Conservation (phyloP, 306 rosid species). For the Lotus japonicus region DNA sequence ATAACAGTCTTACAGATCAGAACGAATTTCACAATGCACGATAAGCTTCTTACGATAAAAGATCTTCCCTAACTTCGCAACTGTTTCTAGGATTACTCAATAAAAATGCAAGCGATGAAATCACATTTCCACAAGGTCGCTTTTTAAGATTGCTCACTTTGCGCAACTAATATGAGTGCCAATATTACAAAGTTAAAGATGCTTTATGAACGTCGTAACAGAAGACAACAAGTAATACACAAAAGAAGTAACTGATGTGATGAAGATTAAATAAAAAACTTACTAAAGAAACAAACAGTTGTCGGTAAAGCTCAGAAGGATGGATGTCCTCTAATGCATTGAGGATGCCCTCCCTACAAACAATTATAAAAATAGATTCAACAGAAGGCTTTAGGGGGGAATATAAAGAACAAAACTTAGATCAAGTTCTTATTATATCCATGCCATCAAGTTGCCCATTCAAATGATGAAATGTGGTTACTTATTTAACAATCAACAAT, state of each 20-base stretch:
- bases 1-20: not conserved
- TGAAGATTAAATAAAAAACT: constrained; percentile 30
- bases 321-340: constrained; percentile 66
- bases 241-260: not conserved
- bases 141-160: no score
- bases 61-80: no score
- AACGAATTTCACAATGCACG: not conserved
- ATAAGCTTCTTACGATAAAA: not conserved
- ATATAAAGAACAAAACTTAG: not conserved
- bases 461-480: no score
- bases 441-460: no score
- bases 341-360: constrained; percentile 91
- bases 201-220: not conserved
- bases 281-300: constrained; percentile 84
- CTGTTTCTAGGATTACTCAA: no score
- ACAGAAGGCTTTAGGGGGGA: not conserved
- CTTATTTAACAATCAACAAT: no score
- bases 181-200: constrained; percentile 5
- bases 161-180: not conserved
- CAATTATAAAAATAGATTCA: constrained; percentile 8
- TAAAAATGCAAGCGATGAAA: no score
- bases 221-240: not conserved
- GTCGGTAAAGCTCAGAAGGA: constrained; percentile 75
- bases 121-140: no score
- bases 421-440: no score